Base-by-base conservation (phyloP, 306 rosid genomes). In the Boehmeria nivea region DNA sequence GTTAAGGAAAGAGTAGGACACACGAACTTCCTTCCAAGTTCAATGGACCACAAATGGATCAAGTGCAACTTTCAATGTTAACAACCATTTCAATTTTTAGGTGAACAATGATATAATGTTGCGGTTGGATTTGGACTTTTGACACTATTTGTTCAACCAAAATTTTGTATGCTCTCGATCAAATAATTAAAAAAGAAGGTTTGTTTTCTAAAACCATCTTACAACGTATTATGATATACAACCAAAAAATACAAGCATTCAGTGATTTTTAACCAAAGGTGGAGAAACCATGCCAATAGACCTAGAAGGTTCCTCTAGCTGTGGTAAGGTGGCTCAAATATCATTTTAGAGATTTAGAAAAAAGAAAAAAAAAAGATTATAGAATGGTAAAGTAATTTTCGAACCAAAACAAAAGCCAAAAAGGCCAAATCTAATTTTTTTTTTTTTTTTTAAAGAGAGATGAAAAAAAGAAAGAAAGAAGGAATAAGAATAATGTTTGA, bases 131-230 rank as follows among this genome's bases (percentile, higher is more conserved):
- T 33, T 43, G 10, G 52, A 50, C 42, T 47, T 28, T 31, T 47
- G 27, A 48, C 34, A 34, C 37, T 21, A 43, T 59, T 43, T 28
- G 72, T 28, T 51, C 52, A 67, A 50, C 59, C 12, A 58, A 37
- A 25, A 28, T 3, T 28, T 28, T 28, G 34, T 28, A 28, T 8
- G 36, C 36, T 13, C 16, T 23, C 17, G 16, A 6, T 14, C 46
- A 18, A 8, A 20, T 20, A 34, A 33, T 56, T 36, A 22, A 27
- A 25, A 51, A 25, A 21, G 14, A 31, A 31, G 36, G n/a, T n/a
- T n/a, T n/a, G n/a, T n/a, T n/a, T n/a, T n/a, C n/a, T n/a, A n/a
- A n/a, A n/a, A n/a, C n/a, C n/a, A n/a, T n/a, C 36, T 31, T 31
- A 31, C 5, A 31, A 4, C 5, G 6, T 0, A 51, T 2, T 8